Base-by-base conservation (phyloP, 495 filamentous ascomycete genomes). In the Trichoderma gamsii region DNA sequence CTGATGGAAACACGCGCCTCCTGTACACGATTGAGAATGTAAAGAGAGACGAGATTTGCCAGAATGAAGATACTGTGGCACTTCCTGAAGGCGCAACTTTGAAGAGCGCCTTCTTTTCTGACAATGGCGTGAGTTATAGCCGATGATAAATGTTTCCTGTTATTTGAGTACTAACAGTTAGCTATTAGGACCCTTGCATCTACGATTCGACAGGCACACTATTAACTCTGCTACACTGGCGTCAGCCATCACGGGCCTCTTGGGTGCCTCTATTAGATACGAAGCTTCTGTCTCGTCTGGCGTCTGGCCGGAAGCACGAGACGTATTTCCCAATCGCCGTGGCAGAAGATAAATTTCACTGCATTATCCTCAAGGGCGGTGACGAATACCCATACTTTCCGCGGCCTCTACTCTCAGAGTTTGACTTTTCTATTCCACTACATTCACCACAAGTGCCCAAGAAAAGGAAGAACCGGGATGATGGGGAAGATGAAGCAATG, bases 341-440 rank as follows among this genome's bases (percentile, higher is more conserved):
- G 2, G 92, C 93, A 18, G 87, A 93, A 70, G 84, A 89, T 71
- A 96, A 91, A 73, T 99, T 99, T 77, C 93, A 98, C 80, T 98
- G 96, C 78, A 97, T 98, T 77, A 98, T 99, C 71, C 89, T 99
- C 71, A 98, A 99, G 74, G 95, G 95, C 67, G 90, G 89, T 15
- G 96, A 99, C 73, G 84, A 89, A 73, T 87, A 97, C 75, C 95
- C 95, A 4, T 97, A 97, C 81, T 98, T 97, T 80, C 95, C 95
- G 0, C 89, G 92, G 6, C 93, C 95, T 0, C 79, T 97, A 52
- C 89, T 99, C 46, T 91, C 87, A 69, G 95, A 99, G 77, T 98
- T 98, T 73, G 92, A 94, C 51, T 96, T 99, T 80, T 84, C 87
- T 61, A 85, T 98, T 27, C 95, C 95, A 1, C 79, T 97, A 51